A percentile compares a stretch with the other conserved stretches of the same genome.
Evolutionary conservation across 441 rosid species (phyloP).

Genomic region (Erysimum cheiri): DNA sequence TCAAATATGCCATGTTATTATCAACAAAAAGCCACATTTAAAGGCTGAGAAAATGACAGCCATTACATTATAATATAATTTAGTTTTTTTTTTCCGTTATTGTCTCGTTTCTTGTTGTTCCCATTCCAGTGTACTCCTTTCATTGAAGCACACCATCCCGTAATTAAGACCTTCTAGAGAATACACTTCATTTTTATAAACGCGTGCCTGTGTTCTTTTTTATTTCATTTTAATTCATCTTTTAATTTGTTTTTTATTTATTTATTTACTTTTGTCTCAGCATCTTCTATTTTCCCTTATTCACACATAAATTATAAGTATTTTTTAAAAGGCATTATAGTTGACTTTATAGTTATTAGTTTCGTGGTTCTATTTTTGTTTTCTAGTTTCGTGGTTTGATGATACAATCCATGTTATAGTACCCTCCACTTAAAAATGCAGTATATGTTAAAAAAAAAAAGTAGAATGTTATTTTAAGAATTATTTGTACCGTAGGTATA

Average conservation of each 20-base stretch:
- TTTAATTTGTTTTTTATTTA: not conserved
- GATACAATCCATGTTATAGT: conserved; percentile 2
- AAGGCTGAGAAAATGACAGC: conserved; percentile 47
- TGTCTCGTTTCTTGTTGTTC: conserved; percentile 32
- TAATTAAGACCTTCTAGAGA: conserved; percentile 24
- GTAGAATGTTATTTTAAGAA: not conserved
- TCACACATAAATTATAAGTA: not conserved
- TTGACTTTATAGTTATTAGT: conserved; percentile 2
- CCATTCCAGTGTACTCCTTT: conserved; percentile 28
- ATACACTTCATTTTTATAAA: conserved; percentile 27
- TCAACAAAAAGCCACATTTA: conserved; percentile 49
- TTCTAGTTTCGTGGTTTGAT: conserved; percentile 5
- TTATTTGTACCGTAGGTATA: not conserved
- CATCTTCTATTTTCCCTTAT: not conserved
- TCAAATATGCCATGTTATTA: conserved; percentile 45
- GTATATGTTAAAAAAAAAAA: not conserved
- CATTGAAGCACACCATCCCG: conserved; percentile 34
- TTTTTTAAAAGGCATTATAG: not conserved
- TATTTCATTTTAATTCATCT: not conserved
- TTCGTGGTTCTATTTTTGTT: not conserved
- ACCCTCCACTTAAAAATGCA: not conserved
- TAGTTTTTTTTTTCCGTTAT: not conserved
- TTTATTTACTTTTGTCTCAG: not conserved
- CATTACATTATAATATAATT: conserved; percentile 41
- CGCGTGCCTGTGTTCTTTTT: not conserved